These are phyloP conservation scores for Fusarium sp. DNA, from an alignment of 2,329 filamentous ascomycete species.

Conservation along the genomic window DNA sequence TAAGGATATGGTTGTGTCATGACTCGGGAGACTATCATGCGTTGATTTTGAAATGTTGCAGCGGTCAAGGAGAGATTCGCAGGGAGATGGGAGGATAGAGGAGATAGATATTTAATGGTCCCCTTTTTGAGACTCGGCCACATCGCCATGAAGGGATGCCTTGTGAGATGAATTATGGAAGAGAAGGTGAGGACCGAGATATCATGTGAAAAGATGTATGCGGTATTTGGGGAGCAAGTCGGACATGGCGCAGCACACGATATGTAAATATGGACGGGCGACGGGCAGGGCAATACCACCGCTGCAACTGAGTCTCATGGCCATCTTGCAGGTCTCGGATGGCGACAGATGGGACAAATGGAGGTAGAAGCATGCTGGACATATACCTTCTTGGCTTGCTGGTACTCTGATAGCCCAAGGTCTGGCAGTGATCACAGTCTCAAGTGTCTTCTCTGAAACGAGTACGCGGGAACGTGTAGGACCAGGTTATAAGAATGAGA, in stretches of 20 bases:
- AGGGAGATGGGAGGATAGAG: conserved; percentile 5
- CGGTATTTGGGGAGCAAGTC: not conserved
- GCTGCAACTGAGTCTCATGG: not conserved
- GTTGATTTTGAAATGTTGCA: not conserved
- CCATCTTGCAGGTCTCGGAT: not conserved
- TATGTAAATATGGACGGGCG: not conserved
- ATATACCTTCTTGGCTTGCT: not conserved
- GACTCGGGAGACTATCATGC: not conserved
- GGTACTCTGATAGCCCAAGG: not conserved
- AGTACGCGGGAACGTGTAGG: not conserved
- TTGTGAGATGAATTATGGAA: not conserved
- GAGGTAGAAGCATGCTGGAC: not conserved
- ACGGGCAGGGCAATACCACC: not conserved
- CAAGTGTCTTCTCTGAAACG: not conserved
- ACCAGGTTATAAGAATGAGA: not conserved
- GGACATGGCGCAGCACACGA: not conserved
- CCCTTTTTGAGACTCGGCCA: not conserved
- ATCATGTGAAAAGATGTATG: not conserved
- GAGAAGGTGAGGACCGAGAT: not conserved
- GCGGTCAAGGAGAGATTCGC: not conserved
- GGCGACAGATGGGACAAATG: not conserved
- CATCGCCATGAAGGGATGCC: not conserved
- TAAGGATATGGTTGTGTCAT: not conserved
- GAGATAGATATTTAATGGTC: conserved; percentile 17
- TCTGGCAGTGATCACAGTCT: not conserved